A percentile compares a stretch with the other conserved stretches of the same genome.
phyloP scores from a whole-genome alignment of 768 basidiomycete genomes.

The Scleroderma citrinum region DNA sequence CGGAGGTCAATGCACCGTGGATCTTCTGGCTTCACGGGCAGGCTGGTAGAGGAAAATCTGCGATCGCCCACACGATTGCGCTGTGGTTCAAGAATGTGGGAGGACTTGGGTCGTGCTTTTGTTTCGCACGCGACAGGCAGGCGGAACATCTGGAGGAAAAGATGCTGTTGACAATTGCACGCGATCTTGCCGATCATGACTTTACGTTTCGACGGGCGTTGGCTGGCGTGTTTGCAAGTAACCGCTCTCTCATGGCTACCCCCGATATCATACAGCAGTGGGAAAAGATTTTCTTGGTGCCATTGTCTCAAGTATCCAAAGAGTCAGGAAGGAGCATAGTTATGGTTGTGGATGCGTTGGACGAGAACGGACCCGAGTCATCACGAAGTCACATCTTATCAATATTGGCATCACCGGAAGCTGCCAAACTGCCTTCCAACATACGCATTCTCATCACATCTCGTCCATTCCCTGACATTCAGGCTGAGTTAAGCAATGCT shows the following conservation, averaged over 20 bases:
- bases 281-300: not conserved
- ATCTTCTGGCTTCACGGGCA: not conserved
- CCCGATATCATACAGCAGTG: not conserved
- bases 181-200: not conserved
- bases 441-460: not conserved
- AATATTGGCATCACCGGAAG: not conserved
- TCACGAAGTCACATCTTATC: not conserved
- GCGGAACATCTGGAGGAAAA: not conserved
- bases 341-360: not conserved
- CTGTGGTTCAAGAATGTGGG: not conserved
- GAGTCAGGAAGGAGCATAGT: not conserved
- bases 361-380: not conserved
- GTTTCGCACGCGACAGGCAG: not conserved
- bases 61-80: conserved; percentile 1
- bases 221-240: not conserved
- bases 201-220: not conserved
- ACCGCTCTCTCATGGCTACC: not conserved
- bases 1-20: not conserved
- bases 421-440: not conserved
- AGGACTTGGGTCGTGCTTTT: not conserved
- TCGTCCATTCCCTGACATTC: not conserved
- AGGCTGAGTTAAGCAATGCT: not conserved
- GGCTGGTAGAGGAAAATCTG: not conserved
- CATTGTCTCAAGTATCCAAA: not conserved
- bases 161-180: not conserved